These are phyloP conservation scores for Primulina tabacum DNA, from an alignment of 257 asterid species.

Conservation along the genomic window DNA sequence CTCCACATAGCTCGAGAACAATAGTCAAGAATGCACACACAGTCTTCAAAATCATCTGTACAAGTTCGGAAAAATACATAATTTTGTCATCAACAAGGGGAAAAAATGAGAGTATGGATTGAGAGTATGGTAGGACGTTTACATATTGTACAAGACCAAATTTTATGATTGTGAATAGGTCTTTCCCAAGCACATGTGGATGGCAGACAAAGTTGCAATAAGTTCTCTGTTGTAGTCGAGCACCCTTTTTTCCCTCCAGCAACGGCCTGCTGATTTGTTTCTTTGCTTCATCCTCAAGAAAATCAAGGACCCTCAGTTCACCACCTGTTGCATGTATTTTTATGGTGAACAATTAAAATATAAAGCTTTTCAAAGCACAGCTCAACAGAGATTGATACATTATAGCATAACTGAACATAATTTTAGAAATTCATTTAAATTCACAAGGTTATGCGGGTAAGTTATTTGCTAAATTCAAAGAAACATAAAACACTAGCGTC, in stretches of 20 bases:
- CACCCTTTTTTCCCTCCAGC: conserved; percentile 45
- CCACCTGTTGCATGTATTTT: conserved; percentile 56
- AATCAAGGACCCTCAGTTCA: conserved; percentile 51
- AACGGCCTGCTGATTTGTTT: conserved; percentile 54
- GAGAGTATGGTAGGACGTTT: conserved; percentile 21
- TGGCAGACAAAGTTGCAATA: conserved; percentile 51
- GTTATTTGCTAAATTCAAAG: neutral
- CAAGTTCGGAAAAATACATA: conserved; percentile 14
- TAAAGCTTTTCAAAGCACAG: conserved; percentile 4
- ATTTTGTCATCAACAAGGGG: conserved; percentile 1
- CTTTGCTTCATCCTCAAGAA: conserved; percentile 70
- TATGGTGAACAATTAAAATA: conserved; percentile 1
- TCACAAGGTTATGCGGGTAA: neutral
- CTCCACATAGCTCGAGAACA: conserved; percentile 75
- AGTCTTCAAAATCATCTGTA: conserved; percentile 94
- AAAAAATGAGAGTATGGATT: neutral
- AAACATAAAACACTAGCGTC: neutral
- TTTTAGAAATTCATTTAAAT: neutral
- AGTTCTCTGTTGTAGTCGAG: conserved; percentile 31
- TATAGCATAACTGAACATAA: too few species aligned
- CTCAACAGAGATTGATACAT: neutral
- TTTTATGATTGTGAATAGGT: conserved; percentile 63
- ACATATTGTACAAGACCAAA: conserved; percentile 97
- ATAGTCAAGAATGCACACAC: conserved; percentile 75
- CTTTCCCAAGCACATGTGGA: conserved; percentile 66